phyloP scores from a whole-genome alignment of 2,329 filamentous ascomycete species.

The Epichloe scottii region DNA sequence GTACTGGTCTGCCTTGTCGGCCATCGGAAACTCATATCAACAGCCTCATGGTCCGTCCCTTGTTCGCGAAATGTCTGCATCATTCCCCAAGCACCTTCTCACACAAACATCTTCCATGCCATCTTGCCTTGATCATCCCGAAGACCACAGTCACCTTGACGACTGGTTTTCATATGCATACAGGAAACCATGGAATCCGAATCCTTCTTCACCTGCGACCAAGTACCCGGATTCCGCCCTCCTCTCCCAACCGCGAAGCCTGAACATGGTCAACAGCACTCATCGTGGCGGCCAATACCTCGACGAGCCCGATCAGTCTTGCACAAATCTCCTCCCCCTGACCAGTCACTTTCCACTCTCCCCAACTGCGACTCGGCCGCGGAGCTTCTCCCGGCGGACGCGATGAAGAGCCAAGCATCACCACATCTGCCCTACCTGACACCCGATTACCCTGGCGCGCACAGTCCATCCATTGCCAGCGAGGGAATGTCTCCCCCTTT shows the following conservation, averaged over 20 bases:
- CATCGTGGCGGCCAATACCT: neutral
- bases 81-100: neutral
- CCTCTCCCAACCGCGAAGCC: neutral
- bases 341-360: neutral
- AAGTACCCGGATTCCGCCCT: neutral
- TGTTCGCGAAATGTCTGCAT: neutral
- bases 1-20: neutral
- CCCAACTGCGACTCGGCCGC: neutral
- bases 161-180: neutral
- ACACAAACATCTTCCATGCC: neutral
- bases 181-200: neutral
- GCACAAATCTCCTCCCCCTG: neutral
- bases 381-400: neutral
- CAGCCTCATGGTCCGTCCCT: neutral
- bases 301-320: neutral
- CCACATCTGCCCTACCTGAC: constrained; percentile 1
- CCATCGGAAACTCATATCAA: no score
- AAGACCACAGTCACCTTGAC: neutral
- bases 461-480: constrained; percentile 7
- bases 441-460: neutral
- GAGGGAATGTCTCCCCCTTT: constrained; percentile 1
- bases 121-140: neutral
- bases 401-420: neutral
- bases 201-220: neutral
- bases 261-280: neutral